Base-by-base conservation (phyloP, 1,284 basidiomycete genomes). In the Malassezia japonica region DNA sequence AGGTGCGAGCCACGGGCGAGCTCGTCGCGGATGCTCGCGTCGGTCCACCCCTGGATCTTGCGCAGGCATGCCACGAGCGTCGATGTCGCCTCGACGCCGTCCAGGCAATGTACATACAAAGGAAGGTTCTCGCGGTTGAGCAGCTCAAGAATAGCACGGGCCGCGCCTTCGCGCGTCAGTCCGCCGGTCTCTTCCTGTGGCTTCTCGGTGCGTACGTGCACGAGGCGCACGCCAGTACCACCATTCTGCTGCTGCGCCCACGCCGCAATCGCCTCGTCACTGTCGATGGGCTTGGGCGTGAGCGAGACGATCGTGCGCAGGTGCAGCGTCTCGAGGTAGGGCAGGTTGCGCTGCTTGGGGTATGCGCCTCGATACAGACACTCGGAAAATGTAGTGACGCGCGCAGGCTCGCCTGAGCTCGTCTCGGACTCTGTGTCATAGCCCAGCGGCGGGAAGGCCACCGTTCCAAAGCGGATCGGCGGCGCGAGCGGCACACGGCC, bases 31-130 rank as follows among this genome's bases (percentile, higher is more conserved):
- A 69, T 56, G 7, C 61, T 48, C 1, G 52, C 34, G 3, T 50
- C 58, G 18, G 56, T 53, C 69, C 67, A 72, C 1, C 57, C 65
- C 44, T 72, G 69, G 16, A 70, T 52, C 46, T 66, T 65, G 34
- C 69, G 62, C 52, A 69, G 57, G 31, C 65, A 62, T 2, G 64
- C 69, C 10, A 69, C 43, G 8, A 70, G 57, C 9, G 64, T 66
- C 34, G 62, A 62, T 1, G 65, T 64, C 13, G 62, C 61, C 15
- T 65, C 61, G 28, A 66, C 61, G 16, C 67, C 69, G 39, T 72
- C 69, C n/a, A 72, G 52, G 46, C 65, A 67, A 44, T 72, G 69
- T 1, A 72, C 46, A 41, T 72, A 72, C 32, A 70, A 55, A 0
- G 69, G 69, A 35, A 65, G 50, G n/a, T 64, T 62, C 34, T 59